phyloP scores from a whole-genome alignment of 164 flowering plant species.

The Pachysandra terminalis region DNA sequence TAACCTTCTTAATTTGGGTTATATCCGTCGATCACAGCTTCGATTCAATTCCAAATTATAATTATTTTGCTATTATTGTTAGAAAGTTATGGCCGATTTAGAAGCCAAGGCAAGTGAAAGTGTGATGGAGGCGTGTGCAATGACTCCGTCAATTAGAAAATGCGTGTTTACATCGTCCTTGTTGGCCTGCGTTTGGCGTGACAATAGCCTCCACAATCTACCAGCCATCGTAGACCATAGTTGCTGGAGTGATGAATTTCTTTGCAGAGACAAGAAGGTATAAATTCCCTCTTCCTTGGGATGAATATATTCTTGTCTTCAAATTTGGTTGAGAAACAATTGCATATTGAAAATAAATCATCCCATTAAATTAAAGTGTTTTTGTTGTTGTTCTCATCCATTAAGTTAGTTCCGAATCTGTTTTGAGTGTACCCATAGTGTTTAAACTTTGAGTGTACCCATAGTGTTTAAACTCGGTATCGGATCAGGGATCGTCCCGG shows the following conservation, averaged over 20 bases:
- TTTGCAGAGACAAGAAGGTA: conserved; percentile 73
- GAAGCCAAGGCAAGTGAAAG: conserved; percentile 58
- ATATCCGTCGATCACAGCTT: too few species aligned
- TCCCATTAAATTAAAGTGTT: too few species aligned
- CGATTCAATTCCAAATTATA: background rate
- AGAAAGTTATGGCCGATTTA: conserved; percentile 70
- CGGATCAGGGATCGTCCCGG: too few species aligned
- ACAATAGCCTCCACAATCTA: conserved; percentile 8
- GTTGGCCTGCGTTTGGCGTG: conserved; percentile 64
- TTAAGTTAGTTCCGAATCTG: too few species aligned
- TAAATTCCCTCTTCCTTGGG: background rate
- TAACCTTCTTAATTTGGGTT: too few species aligned
- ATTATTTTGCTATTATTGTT: background rate
- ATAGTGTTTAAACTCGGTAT: too few species aligned
- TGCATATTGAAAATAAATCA: too few species aligned
- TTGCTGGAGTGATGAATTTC: conserved; percentile 69
- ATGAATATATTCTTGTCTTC: background rate
- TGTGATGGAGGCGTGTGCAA: conserved; percentile 66
- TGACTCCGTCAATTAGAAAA: conserved; percentile 46
- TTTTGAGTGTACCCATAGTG: too few species aligned
- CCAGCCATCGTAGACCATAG: conserved; percentile 43
- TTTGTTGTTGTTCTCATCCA: too few species aligned
- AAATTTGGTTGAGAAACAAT: too few species aligned
- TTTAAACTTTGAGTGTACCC: too few species aligned
- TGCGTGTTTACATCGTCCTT: conserved; percentile 82